Evolutionary conservation across 768 basidiomycete species (phyloP), one percentile per base, ranked within the genome.

Genomic region (Boletus pseudopeckii): DNA sequence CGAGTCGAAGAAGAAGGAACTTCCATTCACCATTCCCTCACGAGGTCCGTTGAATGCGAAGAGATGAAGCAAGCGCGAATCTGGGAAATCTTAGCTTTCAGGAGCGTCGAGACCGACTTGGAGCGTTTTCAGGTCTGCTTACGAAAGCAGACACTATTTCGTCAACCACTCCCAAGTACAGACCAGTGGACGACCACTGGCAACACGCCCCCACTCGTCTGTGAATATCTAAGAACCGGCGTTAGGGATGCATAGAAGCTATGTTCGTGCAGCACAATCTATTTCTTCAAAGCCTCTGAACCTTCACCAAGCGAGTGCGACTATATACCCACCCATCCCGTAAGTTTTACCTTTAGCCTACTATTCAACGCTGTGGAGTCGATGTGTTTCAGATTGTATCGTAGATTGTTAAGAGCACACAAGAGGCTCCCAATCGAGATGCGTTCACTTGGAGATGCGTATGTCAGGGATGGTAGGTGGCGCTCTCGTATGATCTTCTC

Each of bases 311-410:
- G 79, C 86, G 1, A 86, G 84, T 51, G 78, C 83, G 13, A 75
- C 85, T 17, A 76, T 95, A 22, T 79, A 90, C 32, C 91, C 90
- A n/a, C 90, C 92, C 36, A 76, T 88, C 59, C 90, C 91, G 91
- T 92, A 68, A 53, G 85, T 24, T 55, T 39, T 39, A 15, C 39
- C 37, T 41, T 36, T 22, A 30, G n/a, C n/a, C n/a, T n/a, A 10
- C 41, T 32, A 10, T 48, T 26, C 28, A 36, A 20, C 9, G 3
- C 26, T 18, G 33, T 51, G 34, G n/a, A 28, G 8, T 43, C 11
- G 53, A 38, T 47, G 22, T 38, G 34, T 56, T 39, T 5, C 60
- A 93, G 91, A n/a, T 75, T 96, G 22, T 93, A 88, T 67, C 84
- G 93, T 26, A 76, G 84, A 33, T 74, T 96, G 26, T 73, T 96